Base-by-base conservation (phyloP, 305 asterid genomes). In the Ilex paraguariensis region DNA sequence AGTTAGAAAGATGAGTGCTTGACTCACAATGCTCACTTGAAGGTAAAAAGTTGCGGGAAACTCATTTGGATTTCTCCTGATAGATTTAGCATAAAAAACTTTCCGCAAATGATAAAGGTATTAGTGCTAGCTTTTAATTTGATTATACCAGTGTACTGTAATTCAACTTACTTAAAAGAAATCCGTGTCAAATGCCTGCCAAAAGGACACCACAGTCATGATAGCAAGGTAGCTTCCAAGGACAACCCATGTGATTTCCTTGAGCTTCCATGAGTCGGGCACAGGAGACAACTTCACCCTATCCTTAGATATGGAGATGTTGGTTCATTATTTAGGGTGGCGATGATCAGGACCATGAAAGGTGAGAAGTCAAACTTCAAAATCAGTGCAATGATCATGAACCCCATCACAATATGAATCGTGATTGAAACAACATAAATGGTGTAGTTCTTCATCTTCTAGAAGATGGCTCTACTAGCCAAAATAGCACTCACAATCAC, bases 331-430 rank as follows among this genome's bases (percentile, higher is more conserved):
- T 46, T 46, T 13, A 46, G n/a, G 51, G 9, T 46, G 51, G 51
- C 51, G 9, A 46, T 46, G 51, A 46, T 46, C 51, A 46, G 9
- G 9, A 46, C 51, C 91, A 46, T 46, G 51, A 46, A 46, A 3
- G 51, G 51, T 4, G 51, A 9, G n/a, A 46, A 46, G 51, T 46
- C 51, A 46, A 46, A 46, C 51, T 46, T 46, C 51, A 4, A 46
- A 3, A 46, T 46, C 51, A 46, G 9, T 3, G 51, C 51, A 46
- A 46, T 46, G 9, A 46, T 2, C 51, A n/a, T n/a, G n/a, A n/a
- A n/a, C n/a, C n/a, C n/a, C n/a, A n/a, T n/a, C n/a, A n/a, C n/a
- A n/a, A n/a, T n/a, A n/a, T n/a, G n/a, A n/a, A n/a, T n/a, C n/a
- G n/a, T n/a, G n/a, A n/a, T n/a, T n/a, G n/a, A n/a, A n/a, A n/a